Base-by-base conservation (phyloP, 1,139 yeast genomes). In the Diutina pseudorugosa region DNA sequence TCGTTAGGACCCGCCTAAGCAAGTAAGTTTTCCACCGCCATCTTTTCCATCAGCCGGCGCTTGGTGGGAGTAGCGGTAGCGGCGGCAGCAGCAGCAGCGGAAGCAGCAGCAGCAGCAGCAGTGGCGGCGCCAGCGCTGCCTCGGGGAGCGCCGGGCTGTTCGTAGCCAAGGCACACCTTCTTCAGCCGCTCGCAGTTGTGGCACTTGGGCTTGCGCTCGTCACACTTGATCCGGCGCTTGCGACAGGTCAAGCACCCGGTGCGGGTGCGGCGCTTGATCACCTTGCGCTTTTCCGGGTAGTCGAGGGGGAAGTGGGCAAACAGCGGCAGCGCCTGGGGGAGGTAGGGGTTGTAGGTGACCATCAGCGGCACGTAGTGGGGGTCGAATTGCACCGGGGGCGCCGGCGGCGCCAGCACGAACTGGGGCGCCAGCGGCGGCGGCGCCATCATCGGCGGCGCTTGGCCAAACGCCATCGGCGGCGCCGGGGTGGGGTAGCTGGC, bases 121-220 rank as follows among this genome's bases (percentile, higher is more conserved):
- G 19, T 19, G 42, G 18, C 18, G 42, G 42, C 20, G 20, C 42
- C 20, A 14, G 14, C 36, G 4, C 25, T 23, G 6, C 25, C 25
- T 4, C 45, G 23, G 8, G 25, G 45, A 8, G 33, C 47, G 18
- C 47, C 47, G 6, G 47, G 47, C 25, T 45, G 49, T 45, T 73
- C 87, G 62, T 84, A 84, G 2, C 89, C 90, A 12, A 83, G 68
- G 61, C 95, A 86, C 14, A 78, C 76, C 57, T 86, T 81, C 57
- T 80, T 80, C 50, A 84, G 76, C 57, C 86, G 76, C 60, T 81
- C 85, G 64, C 95, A 86, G 64, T 86, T 85, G 60, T 71, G 73
- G 62, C 94, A 86, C 52, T 76, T 74, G 1, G 93, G 93, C 59
- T 82, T 85, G 52, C 83, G 68, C 55, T 64, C 68, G 55, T 64